Base-by-base conservation (phyloP, 352 stramenopile genomes). In the Pythium coloratum region DNA sequence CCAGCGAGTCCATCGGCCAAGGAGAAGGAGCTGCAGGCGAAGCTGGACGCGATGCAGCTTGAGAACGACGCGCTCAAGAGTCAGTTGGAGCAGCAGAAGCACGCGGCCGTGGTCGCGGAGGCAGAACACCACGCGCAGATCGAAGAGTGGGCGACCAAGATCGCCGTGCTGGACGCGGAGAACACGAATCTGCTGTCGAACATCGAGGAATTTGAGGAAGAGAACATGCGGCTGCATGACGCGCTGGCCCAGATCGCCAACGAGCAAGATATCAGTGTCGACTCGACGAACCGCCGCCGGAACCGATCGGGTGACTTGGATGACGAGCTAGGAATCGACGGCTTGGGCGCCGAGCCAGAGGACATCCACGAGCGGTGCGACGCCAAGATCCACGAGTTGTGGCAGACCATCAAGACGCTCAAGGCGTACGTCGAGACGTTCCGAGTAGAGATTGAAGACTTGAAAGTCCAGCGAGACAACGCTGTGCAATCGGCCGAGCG, bases 381-480 rank as follows among this genome's bases (percentile, higher is more conserved):
- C 38, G 69, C 75, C 54, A 88, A 89, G 65, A 74, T 86, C 24
- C 85, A 90, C 50, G 85, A 93, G 54, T 66, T 93, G 12, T 90
- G 82, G 83, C 72, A 82, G 62, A 88, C 74, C 26, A 74, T 91
- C 30, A 76, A 77, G 36, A 89, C 70, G n/a, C 67, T 93, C 28
- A 77, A 77, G 64, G 72, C 77, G 30, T 88, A 84, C 38, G 83
- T 91, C 38, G 77, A 88, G 68, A 82, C 75, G 42, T 89, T 83
- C 47, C 71, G 82, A 12, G 60, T 84, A 9, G 80, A 90, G 57
- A 77, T 71, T 56, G 55, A 83, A n/a, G 66, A 79, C 33, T 64
- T 91, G 64, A 66, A 59, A 42, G 53, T 66, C 8, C 80, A 93
- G 68, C 81, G 81, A 2, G 78, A 91, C 55, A 81, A 91, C 33